Conservation (phyloP, 2,329 filamentous ascomycete species). For the Trichophyton simii region DNA sequence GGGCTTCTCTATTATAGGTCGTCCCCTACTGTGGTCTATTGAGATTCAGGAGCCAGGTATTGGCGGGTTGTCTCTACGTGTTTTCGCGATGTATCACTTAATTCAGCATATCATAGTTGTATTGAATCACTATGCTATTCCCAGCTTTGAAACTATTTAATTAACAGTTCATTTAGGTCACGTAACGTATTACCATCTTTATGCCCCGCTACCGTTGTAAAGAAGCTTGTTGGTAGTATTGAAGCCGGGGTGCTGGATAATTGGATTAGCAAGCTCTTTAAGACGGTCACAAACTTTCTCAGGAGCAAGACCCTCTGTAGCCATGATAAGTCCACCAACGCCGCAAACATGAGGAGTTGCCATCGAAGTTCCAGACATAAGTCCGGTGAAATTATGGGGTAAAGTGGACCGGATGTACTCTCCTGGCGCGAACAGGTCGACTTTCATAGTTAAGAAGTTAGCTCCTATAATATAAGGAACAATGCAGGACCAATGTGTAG, state of each 20-base stretch:
- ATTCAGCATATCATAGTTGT: background rate
- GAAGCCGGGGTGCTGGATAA: slow-evolving; percentile 14
- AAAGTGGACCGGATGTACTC: slow-evolving; percentile 40
- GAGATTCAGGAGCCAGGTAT: too few relatives aligned
- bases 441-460: slow-evolving; percentile 10
- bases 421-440: slow-evolving; percentile 48
- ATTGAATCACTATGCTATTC: background rate
- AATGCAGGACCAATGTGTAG: background rate
- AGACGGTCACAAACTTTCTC: slow-evolving; percentile 38
- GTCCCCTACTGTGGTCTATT: too few relatives aligned
- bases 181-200: background rate
- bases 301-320: slow-evolving; percentile 39
- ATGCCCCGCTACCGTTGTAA: slow-evolving; percentile 18
- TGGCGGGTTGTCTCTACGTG: background rate
- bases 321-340: slow-evolving; percentile 40
- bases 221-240: slow-evolving; percentile 22
- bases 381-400: slow-evolving; percentile 37
- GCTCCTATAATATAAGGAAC: too few relatives aligned
- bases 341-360: slow-evolving; percentile 39
- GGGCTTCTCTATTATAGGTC: background rate
- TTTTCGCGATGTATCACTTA: background rate
- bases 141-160: background rate
- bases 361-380: slow-evolving; percentile 27
- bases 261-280: slow-evolving; percentile 39
- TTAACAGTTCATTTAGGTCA: background rate